Evolutionary conservation across 1,284 basidiomycete genomes (phyloP).

Genomic region (Boletus sp.): DNA sequence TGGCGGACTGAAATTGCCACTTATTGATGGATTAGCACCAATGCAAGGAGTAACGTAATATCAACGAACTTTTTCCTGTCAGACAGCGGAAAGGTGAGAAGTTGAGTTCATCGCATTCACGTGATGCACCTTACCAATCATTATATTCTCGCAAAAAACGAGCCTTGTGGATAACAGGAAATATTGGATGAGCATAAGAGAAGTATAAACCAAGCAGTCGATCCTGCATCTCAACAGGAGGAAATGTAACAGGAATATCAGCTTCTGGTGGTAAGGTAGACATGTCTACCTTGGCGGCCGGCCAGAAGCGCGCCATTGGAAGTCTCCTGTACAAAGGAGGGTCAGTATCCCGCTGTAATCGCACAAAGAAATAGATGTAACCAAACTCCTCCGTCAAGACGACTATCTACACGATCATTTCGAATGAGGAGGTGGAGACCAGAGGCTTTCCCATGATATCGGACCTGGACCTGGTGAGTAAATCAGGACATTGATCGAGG

Average conservation of each 20-base stretch:
- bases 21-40: slow-evolving; percentile 13
- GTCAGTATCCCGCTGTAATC: slow-evolving; percentile 5
- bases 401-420: slow-evolving; percentile 60
- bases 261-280: slow-evolving; percentile 39
- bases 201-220: slow-evolving; percentile 74
- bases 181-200: slow-evolving; percentile 74
- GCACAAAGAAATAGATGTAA: slow-evolving; percentile 28
- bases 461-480: slow-evolving; percentile 46
- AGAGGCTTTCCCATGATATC: slow-evolving; percentile 70
- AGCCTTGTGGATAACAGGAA: slow-evolving; percentile 70
- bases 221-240: slow-evolving; percentile 57
- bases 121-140: slow-evolving; percentile 41
- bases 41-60: neutral
- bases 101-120: neutral
- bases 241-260: slow-evolving; percentile 47
- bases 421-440: slow-evolving; percentile 73
- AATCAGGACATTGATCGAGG: neutral
- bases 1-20: slow-evolving; percentile 16
- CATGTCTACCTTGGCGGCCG: slow-evolving; percentile 41
- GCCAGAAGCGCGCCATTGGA: slow-evolving; percentile 74
- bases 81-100: slow-evolving; percentile 5
- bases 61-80: slow-evolving; percentile 36
- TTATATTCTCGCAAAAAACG: slow-evolving; percentile 67
- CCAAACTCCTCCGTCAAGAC: slow-evolving; percentile 75
- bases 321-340: slow-evolving; percentile 50